These are phyloP conservation scores for Colletotrichum echinochloae DNA, from an alignment of 2,329 filamentous ascomycete genomes.

Conservation along the genomic window DNA sequence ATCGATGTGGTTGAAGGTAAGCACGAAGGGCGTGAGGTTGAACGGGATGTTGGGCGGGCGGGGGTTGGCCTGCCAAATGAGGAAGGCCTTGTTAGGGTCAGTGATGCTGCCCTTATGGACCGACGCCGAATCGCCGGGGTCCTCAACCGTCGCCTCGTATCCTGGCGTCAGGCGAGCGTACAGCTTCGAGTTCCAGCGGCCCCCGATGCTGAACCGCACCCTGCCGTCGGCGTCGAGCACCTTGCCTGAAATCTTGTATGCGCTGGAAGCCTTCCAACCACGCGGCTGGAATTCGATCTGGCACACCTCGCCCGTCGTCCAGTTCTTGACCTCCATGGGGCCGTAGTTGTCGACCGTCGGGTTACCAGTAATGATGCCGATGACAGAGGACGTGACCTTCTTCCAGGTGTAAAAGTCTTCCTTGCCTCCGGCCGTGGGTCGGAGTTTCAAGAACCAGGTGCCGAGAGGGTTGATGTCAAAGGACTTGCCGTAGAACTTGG, in stretches of 20 bases:
- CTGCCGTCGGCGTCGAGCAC: constrained; percentile 83
- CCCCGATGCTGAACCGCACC: constrained; percentile 89
- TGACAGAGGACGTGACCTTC: constrained; percentile 97
- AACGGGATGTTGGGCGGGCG: constrained; percentile 90
- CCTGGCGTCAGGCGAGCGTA: constrained; percentile 94
- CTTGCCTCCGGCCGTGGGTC: constrained; percentile 78
- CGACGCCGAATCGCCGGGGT: constrained; percentile 58
- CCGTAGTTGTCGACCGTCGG: constrained; percentile 99
- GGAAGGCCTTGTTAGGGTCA: constrained; percentile 81
- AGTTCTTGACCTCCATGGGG: constrained; percentile 96
- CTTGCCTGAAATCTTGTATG: constrained; percentile 89
- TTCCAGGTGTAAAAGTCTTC: constrained; percentile 98
- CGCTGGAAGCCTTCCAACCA: constrained; percentile 94
- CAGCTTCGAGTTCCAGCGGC: constrained; percentile 96
- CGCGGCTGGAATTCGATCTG: constrained; percentile 92
- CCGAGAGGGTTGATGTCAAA: constrained; percentile 97
- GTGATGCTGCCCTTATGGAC: constrained; percentile 64
- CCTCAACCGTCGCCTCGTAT: constrained; percentile 80
- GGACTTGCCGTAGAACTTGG: constrained; percentile 97
- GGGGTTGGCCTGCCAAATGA: constrained; percentile 91
- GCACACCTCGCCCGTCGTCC: constrained; percentile 93
- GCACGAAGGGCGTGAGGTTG: constrained; percentile 95
- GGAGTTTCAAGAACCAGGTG: constrained; percentile 93
- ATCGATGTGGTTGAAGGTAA: constrained; percentile 92
- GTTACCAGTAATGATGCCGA: constrained; percentile 97